phyloP scores from a whole-genome alignment of 2,329 filamentous ascomycete genomes.

The Fusarium ramigenum region DNA sequence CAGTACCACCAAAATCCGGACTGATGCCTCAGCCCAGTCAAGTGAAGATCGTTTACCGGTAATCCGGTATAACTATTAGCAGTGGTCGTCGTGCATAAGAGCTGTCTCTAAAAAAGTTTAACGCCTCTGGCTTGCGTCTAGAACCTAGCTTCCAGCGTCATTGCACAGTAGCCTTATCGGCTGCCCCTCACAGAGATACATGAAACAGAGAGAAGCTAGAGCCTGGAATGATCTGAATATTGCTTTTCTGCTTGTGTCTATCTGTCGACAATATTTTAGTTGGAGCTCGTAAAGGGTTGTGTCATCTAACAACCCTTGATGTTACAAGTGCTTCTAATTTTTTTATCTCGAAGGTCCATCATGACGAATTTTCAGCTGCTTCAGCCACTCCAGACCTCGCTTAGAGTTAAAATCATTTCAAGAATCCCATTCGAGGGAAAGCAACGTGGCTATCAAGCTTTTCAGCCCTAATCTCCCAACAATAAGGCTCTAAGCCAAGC shows the following conservation, averaged over 20 bases:
- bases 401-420: not conserved
- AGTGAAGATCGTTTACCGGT: accelerated
- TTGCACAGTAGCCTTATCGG: not conserved
- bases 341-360: accelerated
- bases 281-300: too few relatives aligned
- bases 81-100: not conserved
- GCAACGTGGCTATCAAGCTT: not conserved
- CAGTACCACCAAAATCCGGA: not conserved
- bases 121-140: not conserved
- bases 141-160: not conserved
- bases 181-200: not conserved
- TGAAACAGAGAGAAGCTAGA: accelerated
- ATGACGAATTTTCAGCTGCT: not conserved
- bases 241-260: accelerated
- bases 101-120: not conserved
- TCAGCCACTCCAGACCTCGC: not conserved
- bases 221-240: accelerated
- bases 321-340: not conserved
- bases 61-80: not conserved
- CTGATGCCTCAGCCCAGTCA: too few relatives aligned
- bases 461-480: not conserved
- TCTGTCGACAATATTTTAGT: accelerated
- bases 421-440: not conserved
- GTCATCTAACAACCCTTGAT: not conserved
- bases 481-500: not conserved